These are phyloP conservation scores for Lipomyces yamanashiensis DNA, from an alignment of 805 yeast genomes.

Conservation along the genomic window DNA sequence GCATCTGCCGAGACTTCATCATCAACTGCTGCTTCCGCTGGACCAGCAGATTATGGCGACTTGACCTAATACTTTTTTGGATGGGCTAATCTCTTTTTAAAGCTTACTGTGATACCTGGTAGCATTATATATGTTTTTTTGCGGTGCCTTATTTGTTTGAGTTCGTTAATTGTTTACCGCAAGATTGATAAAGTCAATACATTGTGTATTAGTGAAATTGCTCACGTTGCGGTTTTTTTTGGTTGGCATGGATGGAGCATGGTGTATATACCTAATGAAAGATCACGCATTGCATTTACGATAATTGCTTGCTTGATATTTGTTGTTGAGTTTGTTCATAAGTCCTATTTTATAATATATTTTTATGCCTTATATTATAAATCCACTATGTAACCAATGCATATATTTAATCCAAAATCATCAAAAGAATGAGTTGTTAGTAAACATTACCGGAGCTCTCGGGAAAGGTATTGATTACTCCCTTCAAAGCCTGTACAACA, in stretches of 20 bases:
- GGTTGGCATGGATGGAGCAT: constrained; percentile 15
- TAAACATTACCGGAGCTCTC: constrained; percentile 5
- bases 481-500: constrained; percentile 4
- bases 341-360: neutral
- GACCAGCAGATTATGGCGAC: neutral
- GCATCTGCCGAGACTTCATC: neutral
- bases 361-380: neutral
- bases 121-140: too few species aligned
- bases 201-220: neutral
- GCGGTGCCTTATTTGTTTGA: too few species aligned
- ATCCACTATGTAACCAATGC: neutral
- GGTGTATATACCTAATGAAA: constrained; percentile 8
- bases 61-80: neutral
- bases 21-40: neutral
- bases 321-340: too few species aligned
- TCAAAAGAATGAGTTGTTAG: neutral
- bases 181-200: too few species aligned
- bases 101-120: too few species aligned
- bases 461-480: constrained; percentile 6
- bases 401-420: neutral
- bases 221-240: neutral
- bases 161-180: too few species aligned
- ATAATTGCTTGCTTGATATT: neutral
- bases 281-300: neutral
- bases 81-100: neutral